Evolutionary conservation across 1,139 yeast species (phyloP).

Genomic region (Hemisphaericaspora lyxosophila): DNA sequence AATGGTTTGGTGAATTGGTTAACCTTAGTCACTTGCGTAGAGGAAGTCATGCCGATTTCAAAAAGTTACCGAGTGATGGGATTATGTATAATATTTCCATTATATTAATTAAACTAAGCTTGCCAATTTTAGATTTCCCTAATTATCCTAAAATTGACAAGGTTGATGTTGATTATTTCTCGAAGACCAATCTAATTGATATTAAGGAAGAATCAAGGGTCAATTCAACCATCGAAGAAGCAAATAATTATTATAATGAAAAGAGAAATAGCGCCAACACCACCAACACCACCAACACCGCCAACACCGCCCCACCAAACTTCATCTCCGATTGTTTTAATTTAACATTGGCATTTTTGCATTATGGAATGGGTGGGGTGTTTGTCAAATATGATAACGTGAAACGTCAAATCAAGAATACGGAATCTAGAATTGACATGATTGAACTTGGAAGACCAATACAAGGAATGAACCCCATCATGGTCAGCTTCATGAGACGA

Average conservation of each 20-base stretch:
- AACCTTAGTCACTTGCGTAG: constrained; percentile 83
- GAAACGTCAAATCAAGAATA: constrained; percentile 51
- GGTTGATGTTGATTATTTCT: constrained; percentile 66
- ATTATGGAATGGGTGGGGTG: constrained; percentile 88
- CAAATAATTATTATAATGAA: constrained; percentile 51
- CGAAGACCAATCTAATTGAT: constrained; percentile 54
- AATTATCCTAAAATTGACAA: constrained; percentile 64
- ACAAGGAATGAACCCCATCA: constrained; percentile 30
- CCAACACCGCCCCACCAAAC: constrained; percentile 45
- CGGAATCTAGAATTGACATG: constrained; percentile 51
- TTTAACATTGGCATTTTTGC: constrained; percentile 72
- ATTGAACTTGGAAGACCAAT: constrained; percentile 34
- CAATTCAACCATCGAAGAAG: constrained; percentile 71
- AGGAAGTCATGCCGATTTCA: constrained; percentile 78
- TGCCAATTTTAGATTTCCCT: constrained; percentile 78
- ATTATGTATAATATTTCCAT: constrained; percentile 76
- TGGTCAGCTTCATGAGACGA: constrained; percentile 29
- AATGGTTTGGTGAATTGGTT: constrained; percentile 69
- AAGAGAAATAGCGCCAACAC: constrained; percentile 15
- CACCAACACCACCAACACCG: constrained; percentile 16
- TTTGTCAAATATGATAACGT: constrained; percentile 57
- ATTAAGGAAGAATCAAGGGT: constrained; percentile 80
- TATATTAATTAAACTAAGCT: constrained; percentile 67
- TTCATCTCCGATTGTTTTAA: constrained; percentile 89
- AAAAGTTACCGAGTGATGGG: constrained; percentile 72